A percentile compares a stretch with the other conserved stretches of the same genome.
Conservation (phyloP, 2,329 filamentous ascomycete species). For the Penicillium corylophilum region DNA sequence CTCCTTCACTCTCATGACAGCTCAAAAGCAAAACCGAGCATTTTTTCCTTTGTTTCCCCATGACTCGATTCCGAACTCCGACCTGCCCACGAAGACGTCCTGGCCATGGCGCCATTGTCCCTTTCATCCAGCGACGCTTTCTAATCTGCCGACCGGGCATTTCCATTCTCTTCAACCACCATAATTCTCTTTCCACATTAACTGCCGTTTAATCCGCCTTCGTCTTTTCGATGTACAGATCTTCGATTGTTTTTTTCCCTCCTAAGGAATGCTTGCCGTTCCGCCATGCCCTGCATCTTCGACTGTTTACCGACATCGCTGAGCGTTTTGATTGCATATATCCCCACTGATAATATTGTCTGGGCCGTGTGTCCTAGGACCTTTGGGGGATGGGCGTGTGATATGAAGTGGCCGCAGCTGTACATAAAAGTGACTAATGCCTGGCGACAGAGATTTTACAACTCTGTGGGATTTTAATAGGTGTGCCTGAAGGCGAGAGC, state of each 20-base stretch:
- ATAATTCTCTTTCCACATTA: conserved; percentile 26
- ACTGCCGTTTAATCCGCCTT: conserved; percentile 34
- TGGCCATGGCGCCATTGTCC: background rate
- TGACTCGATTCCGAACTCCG: conserved; percentile 2
- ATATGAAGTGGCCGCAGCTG: conserved; percentile 28
- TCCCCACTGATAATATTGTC: conserved; percentile 1
- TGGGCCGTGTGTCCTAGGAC: background rate
- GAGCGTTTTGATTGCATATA: conserved; percentile 13
- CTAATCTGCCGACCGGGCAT: conserved; percentile 27
- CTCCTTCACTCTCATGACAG: conserved; percentile 11
- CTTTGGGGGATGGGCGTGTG: conserved; percentile 6
- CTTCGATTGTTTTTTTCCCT: conserved; percentile 7
- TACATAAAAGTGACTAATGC: conserved; percentile 30
- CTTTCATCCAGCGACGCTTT: conserved; percentile 9
- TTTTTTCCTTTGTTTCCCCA: conserved; percentile 17
- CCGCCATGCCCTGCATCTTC: conserved; percentile 21
- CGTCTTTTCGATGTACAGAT: conserved; percentile 31
- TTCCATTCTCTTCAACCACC: conserved; percentile 27
- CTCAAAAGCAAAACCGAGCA: conserved; percentile 1
- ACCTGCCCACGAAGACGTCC: conserved; percentile 4
- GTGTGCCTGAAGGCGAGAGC: conserved; percentile 25
- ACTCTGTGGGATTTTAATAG: conserved; percentile 24
- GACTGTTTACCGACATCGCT: conserved; percentile 10
- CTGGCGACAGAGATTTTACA: conserved; percentile 19
- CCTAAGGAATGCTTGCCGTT: conserved; percentile 18